phyloP scores from a whole-genome alignment of 208 protist genomes.

The Leishmania martiniquensis region DNA sequence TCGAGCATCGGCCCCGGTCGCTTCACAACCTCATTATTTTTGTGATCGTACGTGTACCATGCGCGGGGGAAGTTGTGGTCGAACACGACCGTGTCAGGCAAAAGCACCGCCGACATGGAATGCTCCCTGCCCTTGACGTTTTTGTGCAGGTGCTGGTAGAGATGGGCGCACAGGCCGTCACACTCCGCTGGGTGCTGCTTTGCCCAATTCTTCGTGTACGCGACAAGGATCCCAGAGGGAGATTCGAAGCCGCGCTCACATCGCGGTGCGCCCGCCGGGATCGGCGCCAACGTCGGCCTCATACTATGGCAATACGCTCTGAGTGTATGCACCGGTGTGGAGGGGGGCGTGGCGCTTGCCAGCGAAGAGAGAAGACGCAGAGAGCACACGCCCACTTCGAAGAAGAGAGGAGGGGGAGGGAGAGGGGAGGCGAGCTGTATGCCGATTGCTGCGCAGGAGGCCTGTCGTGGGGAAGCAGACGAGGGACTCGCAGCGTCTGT shows the following conservation, averaged over 20 bases:
- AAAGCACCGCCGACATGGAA: constrained; percentile 48
- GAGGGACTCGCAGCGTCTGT: neutral
- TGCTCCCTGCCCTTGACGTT: constrained; percentile 84
- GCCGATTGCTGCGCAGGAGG: neutral
- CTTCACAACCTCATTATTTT: constrained; percentile 83
- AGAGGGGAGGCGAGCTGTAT: neutral
- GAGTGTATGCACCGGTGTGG: neutral
- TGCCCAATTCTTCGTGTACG: constrained; percentile 72
- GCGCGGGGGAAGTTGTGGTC: constrained; percentile 94
- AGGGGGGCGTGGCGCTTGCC: neutral
- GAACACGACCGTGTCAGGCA: constrained; percentile 93
- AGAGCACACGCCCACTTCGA: too few species aligned
- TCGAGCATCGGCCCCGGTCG: constrained; percentile 85
- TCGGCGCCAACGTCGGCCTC: constrained; percentile 15
- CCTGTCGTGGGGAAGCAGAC: neutral
- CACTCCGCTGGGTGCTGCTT: constrained; percentile 86
- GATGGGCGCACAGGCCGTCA: constrained; percentile 76
- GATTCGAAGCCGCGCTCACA: constrained; percentile 62
- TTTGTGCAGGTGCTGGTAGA: constrained; percentile 90
- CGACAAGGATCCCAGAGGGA: constrained; percentile 59
- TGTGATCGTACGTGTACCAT: constrained; percentile 91
- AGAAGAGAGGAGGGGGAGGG: neutral
- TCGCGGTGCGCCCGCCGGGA: constrained; percentile 46
- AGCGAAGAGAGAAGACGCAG: neutral
- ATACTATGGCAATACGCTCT: constrained; percentile 6